Conservation (phyloP, 1,139 yeast species). For the Blastobotrys ciferrii region DNA sequence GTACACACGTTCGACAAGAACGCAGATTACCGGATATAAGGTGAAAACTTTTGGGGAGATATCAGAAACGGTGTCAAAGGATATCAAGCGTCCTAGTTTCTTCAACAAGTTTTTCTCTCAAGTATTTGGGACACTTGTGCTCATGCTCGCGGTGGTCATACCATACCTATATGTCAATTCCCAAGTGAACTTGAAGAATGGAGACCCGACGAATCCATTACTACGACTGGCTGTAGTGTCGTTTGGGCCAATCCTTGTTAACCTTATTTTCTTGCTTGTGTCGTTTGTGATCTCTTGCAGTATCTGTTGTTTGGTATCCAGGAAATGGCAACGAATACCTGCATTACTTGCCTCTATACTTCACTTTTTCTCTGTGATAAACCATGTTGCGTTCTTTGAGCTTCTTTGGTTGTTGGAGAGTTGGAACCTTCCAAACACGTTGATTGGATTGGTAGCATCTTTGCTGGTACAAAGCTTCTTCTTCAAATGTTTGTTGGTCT, state of each 20-base stretch:
- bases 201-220: slow-evolving; percentile 52
- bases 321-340: slow-evolving; percentile 97
- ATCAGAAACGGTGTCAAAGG: slow-evolving; percentile 19
- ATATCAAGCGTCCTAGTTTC: slow-evolving; percentile 45
- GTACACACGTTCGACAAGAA: slow-evolving; percentile 89
- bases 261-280: slow-evolving; percentile 44
- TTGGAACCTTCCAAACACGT: slow-evolving; percentile 56
- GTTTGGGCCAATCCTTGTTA: slow-evolving; percentile 52
- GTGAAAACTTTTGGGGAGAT: slow-evolving; percentile 32
- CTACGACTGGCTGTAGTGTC: slow-evolving; percentile 52
- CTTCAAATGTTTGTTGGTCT: slow-evolving; percentile 46
- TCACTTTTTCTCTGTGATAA: slow-evolving; percentile 70
- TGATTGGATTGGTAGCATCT: slow-evolving; percentile 58
- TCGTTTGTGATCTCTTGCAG: slow-evolving; percentile 50
- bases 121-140: slow-evolving; percentile 49
- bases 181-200: slow-evolving; percentile 58
- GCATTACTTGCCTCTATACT: slow-evolving; percentile 91
- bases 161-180: slow-evolving; percentile 72
- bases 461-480: slow-evolving; percentile 55
- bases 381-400: slow-evolving; percentile 57
- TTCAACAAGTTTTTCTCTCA: slow-evolving; percentile 54
- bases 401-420: slow-evolving; percentile 61
- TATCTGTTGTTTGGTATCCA: slow-evolving; percentile 77
- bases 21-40: slow-evolving; percentile 82
- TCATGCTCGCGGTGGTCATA: slow-evolving; percentile 44